Conservation (phyloP, 1,139 yeast genomes). For the Blastobotrys proliferans region DNA sequence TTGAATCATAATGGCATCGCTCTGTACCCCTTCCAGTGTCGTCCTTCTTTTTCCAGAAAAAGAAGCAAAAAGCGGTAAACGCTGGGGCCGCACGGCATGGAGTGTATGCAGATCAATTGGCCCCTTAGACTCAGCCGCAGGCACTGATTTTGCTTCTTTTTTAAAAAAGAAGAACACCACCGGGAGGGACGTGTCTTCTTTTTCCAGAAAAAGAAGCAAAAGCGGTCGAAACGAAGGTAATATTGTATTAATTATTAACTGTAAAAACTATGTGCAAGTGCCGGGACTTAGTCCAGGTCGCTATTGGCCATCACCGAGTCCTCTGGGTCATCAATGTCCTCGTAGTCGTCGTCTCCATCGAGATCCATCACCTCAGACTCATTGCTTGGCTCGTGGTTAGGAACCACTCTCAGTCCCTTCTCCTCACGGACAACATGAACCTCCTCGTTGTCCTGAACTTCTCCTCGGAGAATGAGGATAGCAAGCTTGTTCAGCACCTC, state of each 20-base stretch:
- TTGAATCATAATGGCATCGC: no score
- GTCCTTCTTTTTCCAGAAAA: no score
- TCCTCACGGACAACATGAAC: slow-evolving; percentile 56
- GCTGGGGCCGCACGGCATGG: no score
- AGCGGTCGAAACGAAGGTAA: background rate
- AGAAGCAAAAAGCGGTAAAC: no score
- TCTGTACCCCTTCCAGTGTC: no score
- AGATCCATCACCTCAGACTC: slow-evolving; percentile 58
- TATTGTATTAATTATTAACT: slow-evolving; percentile 1
- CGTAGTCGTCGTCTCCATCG: slow-evolving; percentile 50
- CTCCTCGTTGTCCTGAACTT: slow-evolving; percentile 79
- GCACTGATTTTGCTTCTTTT: no score
- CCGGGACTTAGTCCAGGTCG: slow-evolving; percentile 12
- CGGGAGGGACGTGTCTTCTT: no score
- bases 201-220: background rate
- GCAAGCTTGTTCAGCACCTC: slow-evolving; percentile 87
- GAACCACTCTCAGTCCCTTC: slow-evolving; percentile 66
- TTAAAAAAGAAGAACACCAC: no score
- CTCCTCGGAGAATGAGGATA: slow-evolving; percentile 79
- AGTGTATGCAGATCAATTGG: no score
- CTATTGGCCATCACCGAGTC: slow-evolving; percentile 13
- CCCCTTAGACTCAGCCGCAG: no score
- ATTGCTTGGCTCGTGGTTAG: slow-evolving; percentile 69
- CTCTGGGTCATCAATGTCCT: slow-evolving; percentile 22
- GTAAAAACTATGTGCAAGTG: background rate